Percentiles rank a stretch among this genome's conserved stretches.
phyloP scores from a whole-genome alignment of 306 rosid genomes.

The Corylus avellana region DNA sequence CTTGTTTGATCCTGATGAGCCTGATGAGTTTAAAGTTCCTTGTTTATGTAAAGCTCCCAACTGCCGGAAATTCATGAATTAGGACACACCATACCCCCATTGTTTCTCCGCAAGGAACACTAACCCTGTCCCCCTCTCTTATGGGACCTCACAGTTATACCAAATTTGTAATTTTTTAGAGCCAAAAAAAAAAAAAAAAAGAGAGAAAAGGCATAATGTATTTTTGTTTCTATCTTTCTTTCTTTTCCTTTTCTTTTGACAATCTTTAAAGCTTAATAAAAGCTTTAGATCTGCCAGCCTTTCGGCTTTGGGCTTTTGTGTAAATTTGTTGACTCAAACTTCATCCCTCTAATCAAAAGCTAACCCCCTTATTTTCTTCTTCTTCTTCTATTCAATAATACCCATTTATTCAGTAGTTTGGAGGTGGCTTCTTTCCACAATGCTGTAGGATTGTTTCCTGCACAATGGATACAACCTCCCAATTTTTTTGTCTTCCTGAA shows the following conservation, averaged over 20 bases:
- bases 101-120: constrained; percentile 84
- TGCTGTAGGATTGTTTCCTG: too few relatives aligned
- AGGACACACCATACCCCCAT: constrained; percentile 60
- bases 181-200: constrained; percentile 17
- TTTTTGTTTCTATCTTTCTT: constrained; percentile 20
- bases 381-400: too few relatives aligned
- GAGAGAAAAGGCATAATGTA: constrained; percentile 22
- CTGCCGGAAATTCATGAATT: constrained; percentile 97
- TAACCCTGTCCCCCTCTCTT: constrained; percentile 56
- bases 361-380: neutral
- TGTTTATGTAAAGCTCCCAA: constrained; percentile 95
- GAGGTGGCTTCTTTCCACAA: neutral
- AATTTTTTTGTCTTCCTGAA: too few relatives aligned
- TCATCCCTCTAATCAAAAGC: constrained; percentile 23
- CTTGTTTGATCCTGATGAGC: constrained; percentile 96
- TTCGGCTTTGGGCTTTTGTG: constrained; percentile 43
- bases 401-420: constrained; percentile 8
- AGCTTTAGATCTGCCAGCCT: constrained; percentile 47
- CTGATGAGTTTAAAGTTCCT: constrained; percentile 95
- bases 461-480: too few relatives aligned
- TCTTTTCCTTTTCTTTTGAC: constrained; percentile 31
- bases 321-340: constrained; percentile 31
- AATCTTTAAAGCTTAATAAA: constrained; percentile 51
- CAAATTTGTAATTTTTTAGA: constrained; percentile 47
- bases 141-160: constrained; percentile 63